Base-by-base conservation (phyloP, 2,329 filamentous ascomycete species). In the Leptodontidium sp. region DNA sequence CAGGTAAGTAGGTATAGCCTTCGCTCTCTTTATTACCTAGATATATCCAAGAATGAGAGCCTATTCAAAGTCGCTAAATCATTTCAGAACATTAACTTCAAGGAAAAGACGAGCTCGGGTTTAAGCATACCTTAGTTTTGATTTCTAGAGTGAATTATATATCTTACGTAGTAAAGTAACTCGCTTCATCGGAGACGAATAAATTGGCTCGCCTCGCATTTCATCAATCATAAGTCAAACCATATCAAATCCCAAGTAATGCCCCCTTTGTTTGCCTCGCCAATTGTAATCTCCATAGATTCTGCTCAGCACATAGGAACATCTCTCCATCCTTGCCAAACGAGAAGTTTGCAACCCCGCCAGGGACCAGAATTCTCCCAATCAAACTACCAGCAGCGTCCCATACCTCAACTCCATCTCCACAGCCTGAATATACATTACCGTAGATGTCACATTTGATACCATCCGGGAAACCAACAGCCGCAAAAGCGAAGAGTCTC, bases 381-480 rank as follows among this genome's bases (percentile, higher is more conserved):
- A 86, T 79, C 0, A 84, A 77, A 26, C 77, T 77, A 4, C 84
- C 84, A 3, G 78, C 81, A 1, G 80, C 69, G 57, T 78, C 83
- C 80, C 82, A 87, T 2, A 86, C 79, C 69, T 85, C 83, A n/a
- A 87, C 77, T 12, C 84, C 84, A 66, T 84, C 84, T 2, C 79
- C 81, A 66, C 82, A 84, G 0, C 82, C 83, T 49, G 81, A 78
- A 71, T 83, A 90, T 2, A 90, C 82, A 63, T 88, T 86, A 1
- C 87, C 87, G 14, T 83, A 78, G 8, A 81, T 78, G 71, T 88
- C 86, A 67, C 82, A 82, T 69, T 88, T 85, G 52, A 88, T 79
- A 35, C 78, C 80, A 68, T 73, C 79, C 0, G 86, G 85, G 6
- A 83, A 79, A 0, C 85, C 85, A 0, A 77, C 77, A 43, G 81